Evolutionary conservation across 2,329 filamentous ascomycete species (phyloP).

Genomic region (Fusarium heterosporum): DNA sequence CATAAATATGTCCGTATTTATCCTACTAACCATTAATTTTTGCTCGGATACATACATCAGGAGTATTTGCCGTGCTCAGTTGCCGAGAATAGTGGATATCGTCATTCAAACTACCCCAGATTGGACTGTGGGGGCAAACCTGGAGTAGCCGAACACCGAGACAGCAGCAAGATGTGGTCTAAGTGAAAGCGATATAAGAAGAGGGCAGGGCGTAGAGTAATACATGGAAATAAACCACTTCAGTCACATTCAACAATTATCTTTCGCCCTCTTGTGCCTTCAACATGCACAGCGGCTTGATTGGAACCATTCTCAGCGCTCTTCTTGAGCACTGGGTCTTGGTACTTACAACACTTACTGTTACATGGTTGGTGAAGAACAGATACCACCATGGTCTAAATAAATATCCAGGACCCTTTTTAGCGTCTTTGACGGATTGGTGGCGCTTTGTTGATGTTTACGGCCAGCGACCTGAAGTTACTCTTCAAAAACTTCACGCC

Average conservation of each 20-base stretch:
- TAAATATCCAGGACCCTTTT: constrained; percentile 77
- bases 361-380: constrained; percentile 37
- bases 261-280: constrained; percentile 9
- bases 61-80: constrained; percentile 26
- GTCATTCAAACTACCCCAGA: constrained; percentile 33
- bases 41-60: constrained; percentile 4
- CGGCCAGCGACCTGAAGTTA: constrained; percentile 71
- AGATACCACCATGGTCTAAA: constrained; percentile 68
- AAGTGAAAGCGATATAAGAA: constrained; percentile 36
- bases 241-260: constrained; percentile 10
- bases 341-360: constrained; percentile 9
- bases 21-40: rapidly evolving
- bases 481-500: constrained; percentile 74
- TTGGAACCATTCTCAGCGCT: constrained; percentile 33
- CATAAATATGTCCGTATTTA: constrained; percentile 10
- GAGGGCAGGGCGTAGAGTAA: neutral
- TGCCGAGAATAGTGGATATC: constrained; percentile 34
- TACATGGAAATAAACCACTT: neutral
- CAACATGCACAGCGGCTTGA: constrained; percentile 43
- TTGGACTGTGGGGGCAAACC: constrained; percentile 20
- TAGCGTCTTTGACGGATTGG: constrained; percentile 73
- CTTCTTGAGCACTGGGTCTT: constrained; percentile 42
- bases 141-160: constrained; percentile 30
- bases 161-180: constrained; percentile 15
- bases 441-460: constrained; percentile 81